Percentiles rank a stretch among this genome's conserved stretches.
phyloP scores from a whole-genome alignment of 2,329 filamentous ascomycete species.

The Fusarium proliferatum region DNA sequence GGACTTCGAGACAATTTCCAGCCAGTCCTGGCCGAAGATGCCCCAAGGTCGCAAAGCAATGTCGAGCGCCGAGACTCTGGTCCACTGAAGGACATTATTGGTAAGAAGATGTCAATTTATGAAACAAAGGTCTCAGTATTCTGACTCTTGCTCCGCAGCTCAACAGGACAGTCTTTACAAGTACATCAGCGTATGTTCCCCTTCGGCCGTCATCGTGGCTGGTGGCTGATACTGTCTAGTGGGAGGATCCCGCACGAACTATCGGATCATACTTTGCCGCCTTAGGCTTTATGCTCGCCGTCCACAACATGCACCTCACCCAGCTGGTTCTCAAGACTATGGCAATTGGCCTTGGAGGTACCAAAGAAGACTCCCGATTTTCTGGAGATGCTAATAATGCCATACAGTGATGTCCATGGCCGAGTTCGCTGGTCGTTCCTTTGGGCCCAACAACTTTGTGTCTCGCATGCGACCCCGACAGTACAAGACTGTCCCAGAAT shows the following conservation, averaged over 20 bases:
- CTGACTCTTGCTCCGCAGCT: constrained; percentile 1
- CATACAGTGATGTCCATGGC: constrained; percentile 16
- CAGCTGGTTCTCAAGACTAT: constrained; percentile 24
- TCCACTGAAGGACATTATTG: constrained; percentile 36
- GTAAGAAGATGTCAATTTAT: background rate
- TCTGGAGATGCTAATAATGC: background rate
- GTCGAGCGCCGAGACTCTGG: constrained; percentile 8
- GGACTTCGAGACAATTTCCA: constrained; percentile 10
- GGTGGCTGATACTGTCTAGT: background rate
- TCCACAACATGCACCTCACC: constrained; percentile 34
- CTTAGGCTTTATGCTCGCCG: constrained; percentile 23
- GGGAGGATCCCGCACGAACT: constrained; percentile 39
- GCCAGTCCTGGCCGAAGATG: constrained; percentile 9
- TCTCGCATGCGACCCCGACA: constrained; percentile 33
- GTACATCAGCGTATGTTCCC: constrained; percentile 36
- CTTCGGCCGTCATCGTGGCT: fast-evolving
- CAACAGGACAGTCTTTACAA: constrained; percentile 41
- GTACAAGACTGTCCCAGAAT: constrained; percentile 35
- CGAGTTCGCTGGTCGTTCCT: constrained; percentile 30
- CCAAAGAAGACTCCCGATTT: no score
- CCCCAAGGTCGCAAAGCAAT: background rate
- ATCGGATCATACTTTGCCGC: constrained; percentile 34
- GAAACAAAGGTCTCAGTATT: no score
- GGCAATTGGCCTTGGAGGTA: constrained; percentile 35
- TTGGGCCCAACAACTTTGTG: constrained; percentile 30